A percentile compares a stretch with the other conserved stretches of the same genome.
phyloP scores from a whole-genome alignment of 257 asterid species.

The Perilla frutescens region DNA sequence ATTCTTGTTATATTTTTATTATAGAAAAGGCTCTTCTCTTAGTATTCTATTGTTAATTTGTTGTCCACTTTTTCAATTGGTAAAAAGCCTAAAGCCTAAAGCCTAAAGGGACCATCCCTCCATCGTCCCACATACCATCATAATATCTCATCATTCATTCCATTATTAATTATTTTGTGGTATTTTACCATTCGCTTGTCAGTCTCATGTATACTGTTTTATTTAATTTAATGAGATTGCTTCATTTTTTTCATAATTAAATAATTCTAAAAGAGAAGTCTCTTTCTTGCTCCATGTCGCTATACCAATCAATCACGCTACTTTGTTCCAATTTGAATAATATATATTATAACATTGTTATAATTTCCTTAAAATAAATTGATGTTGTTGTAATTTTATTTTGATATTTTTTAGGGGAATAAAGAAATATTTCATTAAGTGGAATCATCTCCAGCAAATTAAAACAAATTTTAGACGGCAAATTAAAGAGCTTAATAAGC shows the following conservation, averaged over 20 bases:
- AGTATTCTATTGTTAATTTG: constrained; percentile 18
- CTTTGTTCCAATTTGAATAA: background rate
- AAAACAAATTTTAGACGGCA: too few species aligned
- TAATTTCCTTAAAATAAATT: too few species aligned
- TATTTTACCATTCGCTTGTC: too few species aligned
- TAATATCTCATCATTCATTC: constrained; percentile 33
- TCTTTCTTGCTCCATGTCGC: background rate
- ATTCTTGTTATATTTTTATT: constrained; percentile 1
- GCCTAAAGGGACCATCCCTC: constrained; percentile 28
- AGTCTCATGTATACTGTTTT: background rate
- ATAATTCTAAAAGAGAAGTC: background rate
- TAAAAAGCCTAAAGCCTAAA: background rate
- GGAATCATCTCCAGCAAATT: too few species aligned
- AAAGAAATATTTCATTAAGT: too few species aligned
- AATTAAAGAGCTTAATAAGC: too few species aligned
- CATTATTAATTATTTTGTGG: background rate
- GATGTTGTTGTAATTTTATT: too few species aligned
- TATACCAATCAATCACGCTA: background rate
- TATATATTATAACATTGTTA: too few species aligned
- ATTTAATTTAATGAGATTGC: background rate
- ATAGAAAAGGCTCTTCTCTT: constrained; percentile 4
- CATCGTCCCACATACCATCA: constrained; percentile 20
- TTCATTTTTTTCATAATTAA: background rate
- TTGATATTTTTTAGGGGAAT: too few species aligned
- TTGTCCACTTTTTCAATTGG: constrained; percentile 7